phyloP scores from a whole-genome alignment of 1,284 basidiomycete genomes.

The Trichosporon ovoides region DNA sequence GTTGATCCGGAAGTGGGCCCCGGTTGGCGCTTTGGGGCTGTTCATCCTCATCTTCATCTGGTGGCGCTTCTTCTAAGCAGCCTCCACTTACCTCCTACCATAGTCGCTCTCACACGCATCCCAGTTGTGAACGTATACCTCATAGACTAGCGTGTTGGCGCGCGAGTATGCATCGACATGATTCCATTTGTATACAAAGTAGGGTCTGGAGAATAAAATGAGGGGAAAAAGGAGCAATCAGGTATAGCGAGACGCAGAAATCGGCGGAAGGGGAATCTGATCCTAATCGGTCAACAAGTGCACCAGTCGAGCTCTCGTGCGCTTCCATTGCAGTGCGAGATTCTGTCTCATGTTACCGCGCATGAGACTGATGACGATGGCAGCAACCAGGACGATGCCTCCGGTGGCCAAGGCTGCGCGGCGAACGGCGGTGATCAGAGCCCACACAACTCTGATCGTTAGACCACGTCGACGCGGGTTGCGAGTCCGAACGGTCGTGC shows the following conservation, averaged over 20 bases:
- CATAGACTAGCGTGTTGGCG: background rate
- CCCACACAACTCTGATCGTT: slow-evolving; percentile 32
- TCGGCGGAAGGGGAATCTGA: background rate
- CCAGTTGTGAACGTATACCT: background rate
- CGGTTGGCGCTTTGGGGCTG: slow-evolving; percentile 71
- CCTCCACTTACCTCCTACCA: background rate
- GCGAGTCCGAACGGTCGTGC: slow-evolving; percentile 19
- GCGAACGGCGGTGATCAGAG: slow-evolving; percentile 29
- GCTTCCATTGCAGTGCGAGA: slow-evolving; percentile 2
- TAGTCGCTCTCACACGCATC: background rate
- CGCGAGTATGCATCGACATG: slow-evolving; percentile 6
- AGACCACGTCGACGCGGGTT: slow-evolving; percentile 23
- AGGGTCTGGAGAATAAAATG: background rate
- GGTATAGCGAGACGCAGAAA: slow-evolving; percentile 1
- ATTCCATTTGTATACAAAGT: slow-evolving; percentile 4
- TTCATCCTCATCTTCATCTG: slow-evolving; percentile 81
- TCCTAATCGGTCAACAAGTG: slow-evolving; percentile 5
- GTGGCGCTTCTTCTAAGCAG: slow-evolving; percentile 67
- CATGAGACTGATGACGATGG: slow-evolving; percentile 28
- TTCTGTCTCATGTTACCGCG: slow-evolving; percentile 31
- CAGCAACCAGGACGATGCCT: slow-evolving; percentile 27
- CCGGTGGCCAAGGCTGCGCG: slow-evolving; percentile 37
- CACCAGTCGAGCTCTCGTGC: slow-evolving; percentile 12
- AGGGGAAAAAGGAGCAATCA: background rate
- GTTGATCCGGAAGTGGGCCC: slow-evolving; percentile 92